Percentiles rank a stretch among this genome's conserved stretches.
These are phyloP conservation scores for Plantago ovata DNA, from an alignment of 257 asterid species.

Conservation along the genomic window DNA sequence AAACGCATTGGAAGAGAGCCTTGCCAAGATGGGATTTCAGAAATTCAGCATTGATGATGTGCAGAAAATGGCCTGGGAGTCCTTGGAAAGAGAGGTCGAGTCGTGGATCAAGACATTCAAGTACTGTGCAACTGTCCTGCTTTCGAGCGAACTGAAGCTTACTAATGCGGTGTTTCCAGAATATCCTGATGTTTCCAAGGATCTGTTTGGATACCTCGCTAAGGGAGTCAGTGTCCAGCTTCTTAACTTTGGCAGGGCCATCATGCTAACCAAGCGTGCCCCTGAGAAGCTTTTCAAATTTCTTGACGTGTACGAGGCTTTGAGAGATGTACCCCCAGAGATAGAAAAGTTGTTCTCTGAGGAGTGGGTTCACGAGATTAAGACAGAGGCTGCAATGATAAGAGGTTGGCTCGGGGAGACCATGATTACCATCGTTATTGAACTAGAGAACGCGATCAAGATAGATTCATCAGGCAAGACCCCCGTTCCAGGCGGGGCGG, in stretches of 20 bases:
- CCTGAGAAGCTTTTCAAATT: slow-evolving; percentile 76
- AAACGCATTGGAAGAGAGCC: slow-evolving; percentile 53
- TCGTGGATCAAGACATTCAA: slow-evolving; percentile 57
- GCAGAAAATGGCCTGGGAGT: slow-evolving; percentile 69
- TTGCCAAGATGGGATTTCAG: slow-evolving; percentile 54
- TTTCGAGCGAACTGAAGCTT: slow-evolving; percentile 51
- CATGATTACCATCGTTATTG: slow-evolving; percentile 50
- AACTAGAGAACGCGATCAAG: slow-evolving; percentile 70
- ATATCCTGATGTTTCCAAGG: slow-evolving; percentile 29
- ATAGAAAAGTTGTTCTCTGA: slow-evolving; percentile 30
- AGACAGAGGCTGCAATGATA: slow-evolving; percentile 49
- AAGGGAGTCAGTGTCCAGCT: slow-evolving; percentile 41
- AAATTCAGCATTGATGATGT: slow-evolving; percentile 75
- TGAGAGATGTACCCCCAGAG: slow-evolving; percentile 37
- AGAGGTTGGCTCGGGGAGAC: slow-evolving; percentile 61
- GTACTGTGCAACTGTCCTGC: slow-evolving; percentile 28
- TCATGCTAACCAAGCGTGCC: slow-evolving; percentile 59
- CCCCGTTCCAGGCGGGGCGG: slow-evolving; percentile 81
- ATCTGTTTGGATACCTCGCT: slow-evolving; percentile 34
- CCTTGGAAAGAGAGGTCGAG: slow-evolving; percentile 63
- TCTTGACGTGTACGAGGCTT: slow-evolving; percentile 63
- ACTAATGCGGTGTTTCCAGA: slow-evolving; percentile 37
- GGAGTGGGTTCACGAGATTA: slow-evolving; percentile 36
- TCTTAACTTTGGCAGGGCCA: slow-evolving; percentile 67
- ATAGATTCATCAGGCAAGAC: slow-evolving; percentile 51